phyloP scores from a whole-genome alignment of 805 yeast species.

The Barnettozyma californica region DNA sequence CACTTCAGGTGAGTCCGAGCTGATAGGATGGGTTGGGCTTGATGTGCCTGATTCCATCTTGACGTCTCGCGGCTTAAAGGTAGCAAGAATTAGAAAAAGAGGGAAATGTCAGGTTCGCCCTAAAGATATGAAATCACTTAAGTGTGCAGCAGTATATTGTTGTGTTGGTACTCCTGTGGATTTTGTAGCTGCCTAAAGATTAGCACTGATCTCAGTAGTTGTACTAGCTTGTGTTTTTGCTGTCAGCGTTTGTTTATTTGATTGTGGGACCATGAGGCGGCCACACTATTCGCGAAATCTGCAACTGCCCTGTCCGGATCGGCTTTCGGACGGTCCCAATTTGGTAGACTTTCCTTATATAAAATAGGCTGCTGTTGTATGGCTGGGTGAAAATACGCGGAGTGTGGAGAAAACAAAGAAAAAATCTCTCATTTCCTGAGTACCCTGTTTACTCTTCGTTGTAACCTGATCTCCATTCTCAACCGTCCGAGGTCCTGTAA shows the following conservation, averaged over 20 bases:
- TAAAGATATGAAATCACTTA: too few relatives aligned
- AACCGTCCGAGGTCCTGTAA: constrained; percentile 39
- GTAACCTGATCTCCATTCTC: constrained; percentile 41
- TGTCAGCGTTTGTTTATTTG: neutral
- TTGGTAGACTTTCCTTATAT: too few relatives aligned
- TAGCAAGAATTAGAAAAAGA: neutral
- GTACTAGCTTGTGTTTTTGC: neutral
- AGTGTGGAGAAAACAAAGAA: neutral
- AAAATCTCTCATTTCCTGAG: constrained; percentile 5
- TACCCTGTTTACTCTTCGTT: constrained; percentile 33
- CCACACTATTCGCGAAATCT: neutral
- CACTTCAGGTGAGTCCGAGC: constrained; percentile 28
- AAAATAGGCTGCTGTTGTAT: too few relatives aligned
- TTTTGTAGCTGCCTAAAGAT: neutral
- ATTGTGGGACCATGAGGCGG: neutral
- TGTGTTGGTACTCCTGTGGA: neutral
- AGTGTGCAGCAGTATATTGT: neutral
- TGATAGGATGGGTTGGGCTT: neutral
- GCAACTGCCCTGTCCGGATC: neutral
- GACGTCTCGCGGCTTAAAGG: neutral
- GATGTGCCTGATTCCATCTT: neutral
- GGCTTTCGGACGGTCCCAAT: neutral
- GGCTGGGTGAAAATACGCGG: neutral
- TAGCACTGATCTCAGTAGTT: neutral
- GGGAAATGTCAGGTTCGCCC: neutral